Percentiles rank a stretch among this genome's conserved stretches.
These are phyloP conservation scores for Sporothrix euskadiensis DNA, from an alignment of 2,329 filamentous ascomycete genomes.

Conservation along the genomic window DNA sequence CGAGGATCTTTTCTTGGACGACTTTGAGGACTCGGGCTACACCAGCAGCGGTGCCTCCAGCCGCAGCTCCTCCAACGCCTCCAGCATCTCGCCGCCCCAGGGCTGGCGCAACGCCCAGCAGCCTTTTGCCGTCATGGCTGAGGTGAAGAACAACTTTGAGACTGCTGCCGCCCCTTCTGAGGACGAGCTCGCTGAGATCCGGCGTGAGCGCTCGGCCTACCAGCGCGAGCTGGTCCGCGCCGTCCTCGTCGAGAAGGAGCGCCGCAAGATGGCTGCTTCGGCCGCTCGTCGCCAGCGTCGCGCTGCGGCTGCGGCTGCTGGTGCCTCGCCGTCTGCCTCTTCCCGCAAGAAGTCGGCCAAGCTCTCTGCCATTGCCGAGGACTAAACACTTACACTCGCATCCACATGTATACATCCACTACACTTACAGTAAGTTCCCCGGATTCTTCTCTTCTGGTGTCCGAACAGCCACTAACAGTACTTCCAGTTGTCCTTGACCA, in stretches of 20 bases:
- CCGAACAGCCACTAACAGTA: background rate
- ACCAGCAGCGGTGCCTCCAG: slow-evolving; percentile 46
- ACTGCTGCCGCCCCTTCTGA: slow-evolving; percentile 43
- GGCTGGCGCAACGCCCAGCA: slow-evolving; percentile 28
- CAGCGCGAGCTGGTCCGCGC: slow-evolving; percentile 56
- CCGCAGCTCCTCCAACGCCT: slow-evolving; percentile 49
- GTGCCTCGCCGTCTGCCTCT: background rate
- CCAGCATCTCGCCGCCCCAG: slow-evolving; percentile 45
- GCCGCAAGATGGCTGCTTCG: slow-evolving; percentile 46
- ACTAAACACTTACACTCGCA: background rate
- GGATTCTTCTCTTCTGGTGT: background rate
- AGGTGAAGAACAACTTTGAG: slow-evolving; percentile 26
- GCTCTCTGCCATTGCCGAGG: slow-evolving; percentile 58
- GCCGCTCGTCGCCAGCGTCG: slow-evolving; percentile 40
- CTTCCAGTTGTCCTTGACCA: background rate
- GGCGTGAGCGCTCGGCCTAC: slow-evolving; percentile 52
- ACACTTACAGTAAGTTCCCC: background rate
- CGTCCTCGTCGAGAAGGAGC: slow-evolving; percentile 57
- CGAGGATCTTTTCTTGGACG: slow-evolving; percentile 61
- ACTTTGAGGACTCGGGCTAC: slow-evolving; percentile 54
- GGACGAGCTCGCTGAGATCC: slow-evolving; percentile 52
- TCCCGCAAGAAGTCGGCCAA: slow-evolving; percentile 51
- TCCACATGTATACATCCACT: background rate
- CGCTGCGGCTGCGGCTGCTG: slow-evolving; percentile 5
- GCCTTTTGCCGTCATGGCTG: slow-evolving; percentile 32